Evolutionary conservation across 192 early-diverging fungal genomes (phyloP).

Genomic region (Mortierella alpina): DNA sequence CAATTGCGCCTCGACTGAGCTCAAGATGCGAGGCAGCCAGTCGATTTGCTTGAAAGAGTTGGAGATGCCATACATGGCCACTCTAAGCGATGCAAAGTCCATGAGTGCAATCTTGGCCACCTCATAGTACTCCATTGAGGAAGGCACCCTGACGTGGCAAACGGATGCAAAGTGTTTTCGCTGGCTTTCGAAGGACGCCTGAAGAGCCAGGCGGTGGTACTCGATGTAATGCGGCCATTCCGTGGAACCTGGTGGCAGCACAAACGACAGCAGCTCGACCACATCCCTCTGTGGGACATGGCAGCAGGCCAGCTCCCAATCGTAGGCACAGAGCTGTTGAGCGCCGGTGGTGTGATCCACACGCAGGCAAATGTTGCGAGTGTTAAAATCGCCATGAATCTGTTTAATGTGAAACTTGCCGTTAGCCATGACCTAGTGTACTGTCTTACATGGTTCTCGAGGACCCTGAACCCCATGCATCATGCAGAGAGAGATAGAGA

Average conservation of each 20-base stretch:
- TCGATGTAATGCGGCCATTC: constrained; percentile 51
- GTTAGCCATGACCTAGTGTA: background rate
- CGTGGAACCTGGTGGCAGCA: constrained; percentile 40
- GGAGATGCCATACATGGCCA: constrained; percentile 47
- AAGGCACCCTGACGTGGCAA: constrained; percentile 13
- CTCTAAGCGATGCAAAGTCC: constrained; percentile 43
- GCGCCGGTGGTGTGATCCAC: constrained; percentile 25
- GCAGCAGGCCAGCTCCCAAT: constrained; percentile 51
- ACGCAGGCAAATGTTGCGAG: constrained; percentile 47
- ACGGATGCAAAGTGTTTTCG: background rate
- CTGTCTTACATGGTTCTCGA: background rate
- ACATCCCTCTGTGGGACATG: constrained; percentile 49
- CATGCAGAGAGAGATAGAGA: background rate
- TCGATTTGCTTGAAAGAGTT: constrained; percentile 46
- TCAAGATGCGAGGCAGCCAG: constrained; percentile 40
- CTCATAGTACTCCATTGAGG: constrained; percentile 30
- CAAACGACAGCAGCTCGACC: constrained; percentile 50
- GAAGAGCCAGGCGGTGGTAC: constrained; percentile 48
- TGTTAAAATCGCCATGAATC: constrained; percentile 51
- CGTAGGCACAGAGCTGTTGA: constrained; percentile 34
- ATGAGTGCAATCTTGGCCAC: constrained; percentile 45
- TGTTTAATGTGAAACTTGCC: background rate
- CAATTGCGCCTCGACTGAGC: constrained; percentile 28
- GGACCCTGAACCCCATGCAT: background rate
- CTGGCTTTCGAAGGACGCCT: constrained; percentile 13